These are phyloP conservation scores for Ascochyta rabiei DNA, from an alignment of 2,329 filamentous ascomycete genomes.

Conservation along the genomic window DNA sequence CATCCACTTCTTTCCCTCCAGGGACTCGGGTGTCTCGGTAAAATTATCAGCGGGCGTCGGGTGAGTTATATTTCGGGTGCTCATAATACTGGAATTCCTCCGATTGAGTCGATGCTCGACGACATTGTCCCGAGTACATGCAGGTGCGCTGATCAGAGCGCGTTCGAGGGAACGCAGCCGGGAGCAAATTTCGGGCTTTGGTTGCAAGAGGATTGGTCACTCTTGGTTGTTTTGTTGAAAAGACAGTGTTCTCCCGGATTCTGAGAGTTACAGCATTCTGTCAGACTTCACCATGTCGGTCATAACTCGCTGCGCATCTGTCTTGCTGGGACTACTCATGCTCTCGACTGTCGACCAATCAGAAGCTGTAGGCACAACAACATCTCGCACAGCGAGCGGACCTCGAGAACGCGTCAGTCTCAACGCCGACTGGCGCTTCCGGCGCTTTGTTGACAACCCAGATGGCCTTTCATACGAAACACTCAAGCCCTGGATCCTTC, in stretches of 20 bases:
- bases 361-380: slow-evolving; percentile 13
- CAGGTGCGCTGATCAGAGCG: slow-evolving; percentile 3
- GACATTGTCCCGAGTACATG: slow-evolving; percentile 6
- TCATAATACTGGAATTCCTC: slow-evolving; percentile 10
- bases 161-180: slow-evolving; percentile 5
- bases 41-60: slow-evolving; percentile 5
- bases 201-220: not conserved
- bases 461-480: slow-evolving; percentile 47
- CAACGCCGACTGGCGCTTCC: slow-evolving; percentile 50
- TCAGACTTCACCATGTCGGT: slow-evolving; percentile 3
- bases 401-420: slow-evolving; percentile 42
- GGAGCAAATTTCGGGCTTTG: not conserved
- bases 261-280: not conserved
- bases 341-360: slow-evolving; percentile 6
- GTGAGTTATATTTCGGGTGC: slow-evolving; percentile 16
- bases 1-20: slow-evolving; percentile 17
- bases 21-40: slow-evolving; percentile 3
- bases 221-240: not conserved
- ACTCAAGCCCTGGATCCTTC: slow-evolving; percentile 53
- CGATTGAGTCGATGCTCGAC: not conserved
- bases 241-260: not conserved
- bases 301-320: slow-evolving; percentile 8
- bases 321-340: slow-evolving; percentile 20
- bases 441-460: slow-evolving; percentile 45
- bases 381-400: not conserved